Conservation (phyloP, 768 basidiomycete genomes). For the Leccinum aurantiacum region DNA sequence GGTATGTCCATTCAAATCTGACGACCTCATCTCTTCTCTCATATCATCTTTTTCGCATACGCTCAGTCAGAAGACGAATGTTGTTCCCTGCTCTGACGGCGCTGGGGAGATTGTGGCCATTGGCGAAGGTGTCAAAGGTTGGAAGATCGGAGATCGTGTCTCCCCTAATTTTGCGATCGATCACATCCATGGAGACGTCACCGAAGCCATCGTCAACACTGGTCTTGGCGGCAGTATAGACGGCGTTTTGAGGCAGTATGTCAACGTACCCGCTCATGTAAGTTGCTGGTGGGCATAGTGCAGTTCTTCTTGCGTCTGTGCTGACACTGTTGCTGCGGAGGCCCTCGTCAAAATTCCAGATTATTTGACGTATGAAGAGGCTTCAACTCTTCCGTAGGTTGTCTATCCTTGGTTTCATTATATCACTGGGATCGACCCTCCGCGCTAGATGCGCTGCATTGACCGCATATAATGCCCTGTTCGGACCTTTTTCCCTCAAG, state of each 20-base stretch:
- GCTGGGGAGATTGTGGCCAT: conserved; percentile 57
- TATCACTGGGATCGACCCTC: neutral
- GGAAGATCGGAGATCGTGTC: conserved; percentile 58
- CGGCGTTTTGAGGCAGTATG: conserved; percentile 56
- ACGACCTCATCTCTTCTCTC: conserved; percentile 25
- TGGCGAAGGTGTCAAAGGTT: conserved; percentile 39
- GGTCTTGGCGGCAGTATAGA: conserved; percentile 48
- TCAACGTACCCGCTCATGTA: conserved; percentile 48
- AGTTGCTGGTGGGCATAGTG: neutral
- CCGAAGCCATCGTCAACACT: conserved; percentile 34
- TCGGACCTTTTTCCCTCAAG: conserved; percentile 49
- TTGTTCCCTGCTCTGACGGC: conserved; percentile 46
- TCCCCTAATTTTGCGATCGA: conserved; percentile 52
- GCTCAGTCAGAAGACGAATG: conserved; percentile 25
- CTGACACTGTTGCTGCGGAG: conserved; percentile 23
- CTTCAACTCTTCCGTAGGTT: conserved; percentile 58
- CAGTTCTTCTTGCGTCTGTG: neutral
- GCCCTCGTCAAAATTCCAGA: conserved; percentile 52
- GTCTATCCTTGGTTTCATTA: too few species aligned
- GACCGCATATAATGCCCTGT: conserved; percentile 63
- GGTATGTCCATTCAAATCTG: conserved; percentile 22
- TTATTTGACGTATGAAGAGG: conserved; percentile 63
- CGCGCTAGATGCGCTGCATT: conserved; percentile 51
- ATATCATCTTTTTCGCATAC: conserved; percentile 22
- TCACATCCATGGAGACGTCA: conserved; percentile 47